These are phyloP conservation scores for Rhexocercosporidium sp. DNA, from an alignment of 2,329 filamentous ascomycete species.

Conservation along the genomic window DNA sequence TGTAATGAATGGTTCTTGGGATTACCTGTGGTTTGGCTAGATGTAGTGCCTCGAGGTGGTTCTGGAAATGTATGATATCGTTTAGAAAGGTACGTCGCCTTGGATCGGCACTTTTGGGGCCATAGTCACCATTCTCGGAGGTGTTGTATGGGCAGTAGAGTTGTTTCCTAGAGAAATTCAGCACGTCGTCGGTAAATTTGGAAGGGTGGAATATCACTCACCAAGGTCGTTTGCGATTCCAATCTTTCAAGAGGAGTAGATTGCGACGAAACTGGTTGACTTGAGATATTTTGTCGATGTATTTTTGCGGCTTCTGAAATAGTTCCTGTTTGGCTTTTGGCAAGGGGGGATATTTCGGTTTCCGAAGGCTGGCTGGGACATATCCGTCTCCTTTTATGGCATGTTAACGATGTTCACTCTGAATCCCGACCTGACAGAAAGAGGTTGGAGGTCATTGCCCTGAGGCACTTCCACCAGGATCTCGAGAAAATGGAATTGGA, in stretches of 20 bases:
- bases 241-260: neutral
- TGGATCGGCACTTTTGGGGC: neutral
- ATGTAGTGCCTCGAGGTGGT: neutral
- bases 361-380: neutral
- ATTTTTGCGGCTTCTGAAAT: neutral
- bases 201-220: neutral
- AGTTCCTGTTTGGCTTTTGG: neutral
- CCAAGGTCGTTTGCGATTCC: slow-evolving; percentile 8
- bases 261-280: slow-evolving; percentile 6
- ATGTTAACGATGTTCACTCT: neutral
- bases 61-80: neutral
- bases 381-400: neutral
- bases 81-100: neutral
- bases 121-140: neutral
- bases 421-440: too few species aligned
- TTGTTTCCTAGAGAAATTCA: neutral
- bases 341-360: neutral
- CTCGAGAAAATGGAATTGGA: neutral
- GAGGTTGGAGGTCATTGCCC: neutral
- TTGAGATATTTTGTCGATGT: neutral
- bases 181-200: neutral
- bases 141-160: slow-evolving; percentile 4
- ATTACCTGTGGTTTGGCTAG: neutral
- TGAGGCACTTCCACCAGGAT: neutral
- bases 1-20: neutral